Conservation (phyloP, 495 filamentous ascomycete species). For the Hypoxylon trugodes region DNA sequence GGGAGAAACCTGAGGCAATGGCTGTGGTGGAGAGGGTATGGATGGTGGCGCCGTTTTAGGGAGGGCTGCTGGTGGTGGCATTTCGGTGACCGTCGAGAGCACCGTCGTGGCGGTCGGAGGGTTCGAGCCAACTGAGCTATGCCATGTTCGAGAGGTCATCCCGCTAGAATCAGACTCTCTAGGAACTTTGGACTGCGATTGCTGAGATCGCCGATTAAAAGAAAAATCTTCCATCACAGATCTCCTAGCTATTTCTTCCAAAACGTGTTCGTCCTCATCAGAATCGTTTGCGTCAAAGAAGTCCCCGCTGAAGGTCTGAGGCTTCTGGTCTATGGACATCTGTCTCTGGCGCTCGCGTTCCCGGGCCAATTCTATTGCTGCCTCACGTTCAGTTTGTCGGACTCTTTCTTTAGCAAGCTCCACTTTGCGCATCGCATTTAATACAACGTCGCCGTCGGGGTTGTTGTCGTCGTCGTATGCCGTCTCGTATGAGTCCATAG, state of each 20-base stretch:
- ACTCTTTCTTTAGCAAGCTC: slow-evolving; percentile 82
- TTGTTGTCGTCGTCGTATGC: slow-evolving; percentile 40
- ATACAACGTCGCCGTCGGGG: slow-evolving; percentile 58
- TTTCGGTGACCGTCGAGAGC: slow-evolving; percentile 81
- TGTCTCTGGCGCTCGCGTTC: slow-evolving; percentile 58
- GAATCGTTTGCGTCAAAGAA: slow-evolving; percentile 75
- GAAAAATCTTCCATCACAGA: slow-evolving; percentile 90
- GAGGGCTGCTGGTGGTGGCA: slow-evolving; percentile 46
- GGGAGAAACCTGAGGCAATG: slow-evolving; percentile 50
- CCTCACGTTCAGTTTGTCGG: slow-evolving; percentile 78
- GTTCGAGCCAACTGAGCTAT: slow-evolving; percentile 83
- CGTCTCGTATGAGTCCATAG: slow-evolving; percentile 62
- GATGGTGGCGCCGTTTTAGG: slow-evolving; percentile 44
- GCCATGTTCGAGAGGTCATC: slow-evolving; percentile 84
- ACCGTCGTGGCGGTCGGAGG: slow-evolving; percentile 75
- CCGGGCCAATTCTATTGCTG: slow-evolving; percentile 67
- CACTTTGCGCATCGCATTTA: slow-evolving; percentile 71
- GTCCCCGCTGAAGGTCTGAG: slow-evolving; percentile 42
- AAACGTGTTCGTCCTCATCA: slow-evolving; percentile 89
- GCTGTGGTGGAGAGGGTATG: slow-evolving; percentile 55
- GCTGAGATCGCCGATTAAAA: slow-evolving; percentile 53
- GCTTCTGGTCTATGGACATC: slow-evolving; percentile 38
- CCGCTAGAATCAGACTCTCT: slow-evolving; percentile 90
- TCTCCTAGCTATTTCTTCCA: slow-evolving; percentile 92
- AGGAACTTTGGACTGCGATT: slow-evolving; percentile 70